Base-by-base conservation (phyloP, 2,329 filamentous ascomycete species). In the Coniochaeta sp. region DNA sequence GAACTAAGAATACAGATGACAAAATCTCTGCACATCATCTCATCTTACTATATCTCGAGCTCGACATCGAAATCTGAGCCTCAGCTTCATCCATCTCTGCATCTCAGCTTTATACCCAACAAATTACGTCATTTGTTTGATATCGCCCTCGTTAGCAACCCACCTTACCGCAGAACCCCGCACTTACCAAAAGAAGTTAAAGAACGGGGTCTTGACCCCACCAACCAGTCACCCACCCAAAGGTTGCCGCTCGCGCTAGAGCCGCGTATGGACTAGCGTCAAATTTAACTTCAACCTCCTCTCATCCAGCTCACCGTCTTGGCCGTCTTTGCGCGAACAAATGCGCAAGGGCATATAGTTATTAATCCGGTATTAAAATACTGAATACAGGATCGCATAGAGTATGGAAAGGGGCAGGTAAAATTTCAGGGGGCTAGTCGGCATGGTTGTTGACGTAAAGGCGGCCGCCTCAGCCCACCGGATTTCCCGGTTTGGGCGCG, bases 221-320 rank as follows among this genome's bases (percentile, higher is more conserved):
- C 58, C 40, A 28, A 19, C n/a, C 19, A 19, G 22, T 16, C n/a
- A 4, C 42, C 42, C n/a, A 12, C 42, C 19, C 6, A 8, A 47
- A 22, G 42, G 19, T 47, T 24, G 59, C 47, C 28, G 40, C 26
- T 47, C 22, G 44, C 38, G 50, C 60, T 62, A 62, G 26, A 8
- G 34, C 17, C 47, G 7, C 58, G 26, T 26, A 4, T 5, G 36
- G 42, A 9, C 57, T 63, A 63, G 62, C 62, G 57, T 40, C 36
- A 63, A 63, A 62, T 57, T 61, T 63, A 62, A 61, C 42, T 63
- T 63, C 60, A 57, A 44, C 62, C 62, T 59, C 60, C 59, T 52
- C 42, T 54, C 42, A 47, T 47, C 38, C 42, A 47, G 19, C 42
- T 17, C 22, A 22, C 42, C n/a, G 42, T 24, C 9, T 24, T 24